Conservation (phyloP, 345 rosid genomes). For the Boechera retrofracta region DNA sequence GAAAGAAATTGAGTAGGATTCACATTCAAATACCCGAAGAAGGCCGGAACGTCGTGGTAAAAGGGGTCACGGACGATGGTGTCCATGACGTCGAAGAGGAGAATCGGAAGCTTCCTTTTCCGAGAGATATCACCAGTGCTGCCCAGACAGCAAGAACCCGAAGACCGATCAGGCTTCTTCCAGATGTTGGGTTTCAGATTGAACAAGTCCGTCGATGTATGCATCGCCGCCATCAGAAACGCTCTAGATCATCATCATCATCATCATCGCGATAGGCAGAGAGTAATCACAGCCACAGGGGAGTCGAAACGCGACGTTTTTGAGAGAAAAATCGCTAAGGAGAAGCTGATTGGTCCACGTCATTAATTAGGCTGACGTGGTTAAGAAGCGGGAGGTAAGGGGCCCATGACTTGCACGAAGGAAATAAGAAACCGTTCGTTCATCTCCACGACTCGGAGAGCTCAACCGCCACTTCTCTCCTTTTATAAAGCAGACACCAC, state of each 20-base stretch:
- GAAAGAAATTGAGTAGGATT: neutral
- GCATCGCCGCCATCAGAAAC: conserved; percentile 29
- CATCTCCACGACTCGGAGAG: conserved; percentile 17
- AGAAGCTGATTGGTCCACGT: conserved; percentile 37
- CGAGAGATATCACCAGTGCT: neutral
- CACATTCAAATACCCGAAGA: conserved; percentile 59
- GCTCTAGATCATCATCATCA: neutral
- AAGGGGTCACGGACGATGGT: conserved; percentile 96
- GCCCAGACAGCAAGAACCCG: neutral
- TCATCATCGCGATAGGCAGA: neutral
- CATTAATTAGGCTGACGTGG: conserved; percentile 22
- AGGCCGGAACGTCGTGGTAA: conserved; percentile 79
- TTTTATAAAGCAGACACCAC: neutral
- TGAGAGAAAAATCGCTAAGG: neutral
- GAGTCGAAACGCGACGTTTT: conserved; percentile 35
- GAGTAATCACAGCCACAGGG: neutral
- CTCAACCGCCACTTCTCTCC: conserved; percentile 23
- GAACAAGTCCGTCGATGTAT: neutral
- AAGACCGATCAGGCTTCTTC: conserved; percentile 15
- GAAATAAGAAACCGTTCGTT: neutral
- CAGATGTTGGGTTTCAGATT: neutral
- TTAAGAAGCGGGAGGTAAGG: neutral
- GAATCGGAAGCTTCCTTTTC: conserved; percentile 72
- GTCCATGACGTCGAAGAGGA: conserved; percentile 97
- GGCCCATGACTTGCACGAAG: conserved; percentile 22